Evolutionary conservation across 495 filamentous ascomycete genomes (phyloP).

Genomic region (Pyrenula massariospora): DNA sequence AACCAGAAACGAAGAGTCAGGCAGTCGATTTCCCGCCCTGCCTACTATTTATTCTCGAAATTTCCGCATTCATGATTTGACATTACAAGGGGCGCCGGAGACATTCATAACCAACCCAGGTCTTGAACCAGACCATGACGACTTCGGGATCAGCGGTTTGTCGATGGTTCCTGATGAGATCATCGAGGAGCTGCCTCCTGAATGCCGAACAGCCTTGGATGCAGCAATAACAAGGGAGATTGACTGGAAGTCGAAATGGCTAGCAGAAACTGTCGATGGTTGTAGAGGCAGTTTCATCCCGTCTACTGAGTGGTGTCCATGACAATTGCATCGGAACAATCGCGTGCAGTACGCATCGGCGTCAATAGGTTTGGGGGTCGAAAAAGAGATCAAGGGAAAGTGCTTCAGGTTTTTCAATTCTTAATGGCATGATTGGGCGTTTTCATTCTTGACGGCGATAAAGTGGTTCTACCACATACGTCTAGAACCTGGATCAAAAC

Average conservation of each 20-base stretch:
- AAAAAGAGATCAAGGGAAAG: not conserved
- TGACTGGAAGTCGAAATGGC: conserved; percentile 65
- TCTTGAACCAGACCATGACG: conserved; percentile 46
- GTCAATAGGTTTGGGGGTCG: not conserved
- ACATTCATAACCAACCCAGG: conserved; percentile 50
- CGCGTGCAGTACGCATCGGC: not conserved
- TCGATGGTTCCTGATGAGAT: conserved; percentile 46
- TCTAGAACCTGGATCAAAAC: too few relatives aligned
- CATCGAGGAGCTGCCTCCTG: conserved; percentile 53
- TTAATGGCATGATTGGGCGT: not conserved
- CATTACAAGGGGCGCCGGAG: conserved; percentile 48
- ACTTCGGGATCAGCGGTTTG: conserved; percentile 55
- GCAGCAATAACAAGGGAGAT: conserved; percentile 46
- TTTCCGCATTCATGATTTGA: conserved; percentile 63
- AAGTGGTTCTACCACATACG: too few relatives aligned
- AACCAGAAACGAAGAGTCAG: conserved; percentile 1
- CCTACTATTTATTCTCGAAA: conserved; percentile 56
- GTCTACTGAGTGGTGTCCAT: not conserved
- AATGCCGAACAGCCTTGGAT: conserved; percentile 59
- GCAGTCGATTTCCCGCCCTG: conserved; percentile 48
- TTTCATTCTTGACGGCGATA: too few relatives aligned
- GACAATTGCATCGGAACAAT: not conserved
- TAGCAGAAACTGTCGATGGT: conserved; percentile 47
- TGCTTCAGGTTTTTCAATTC: not conserved
- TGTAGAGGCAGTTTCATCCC: not conserved